These are phyloP conservation scores for Sphagnurus paluster DNA, from an alignment of 1,284 basidiomycete genomes.

Conservation along the genomic window DNA sequence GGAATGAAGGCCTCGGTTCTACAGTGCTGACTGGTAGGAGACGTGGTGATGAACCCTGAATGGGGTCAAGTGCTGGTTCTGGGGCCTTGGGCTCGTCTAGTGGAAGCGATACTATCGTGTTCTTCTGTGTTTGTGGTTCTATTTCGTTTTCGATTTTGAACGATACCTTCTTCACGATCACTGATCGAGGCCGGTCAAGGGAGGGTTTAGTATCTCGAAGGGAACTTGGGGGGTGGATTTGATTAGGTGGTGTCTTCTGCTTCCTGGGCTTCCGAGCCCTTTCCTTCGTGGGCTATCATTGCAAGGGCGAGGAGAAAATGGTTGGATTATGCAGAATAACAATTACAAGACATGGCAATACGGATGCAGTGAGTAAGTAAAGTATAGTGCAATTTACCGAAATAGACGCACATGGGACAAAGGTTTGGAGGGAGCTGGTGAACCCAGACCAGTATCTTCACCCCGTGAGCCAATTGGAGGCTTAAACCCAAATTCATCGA, in stretches of 20 bases:
- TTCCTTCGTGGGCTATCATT: conserved; percentile 64
- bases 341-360: conserved; percentile 30
- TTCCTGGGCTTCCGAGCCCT: conserved; percentile 52
- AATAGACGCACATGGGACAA: conserved; percentile 83
- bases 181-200: neutral
- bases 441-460: conserved; percentile 31
- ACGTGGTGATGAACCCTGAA: conserved; percentile 21
- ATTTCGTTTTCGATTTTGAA: neutral
- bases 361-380: conserved; percentile 35
- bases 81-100: neutral
- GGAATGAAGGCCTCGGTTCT: neutral
- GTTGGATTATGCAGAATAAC: conserved; percentile 24
- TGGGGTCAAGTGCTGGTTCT: conserved; percentile 9
- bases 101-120: neutral
- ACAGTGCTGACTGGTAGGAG: conserved; percentile 8
- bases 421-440: conserved; percentile 51
- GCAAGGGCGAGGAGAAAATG: conserved; percentile 22
- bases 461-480: conserved; percentile 19
- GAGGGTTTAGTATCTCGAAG: neutral
- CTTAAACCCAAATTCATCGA: conserved; percentile 64
- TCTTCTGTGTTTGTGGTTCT: neutral
- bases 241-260: conserved; percentile 22
- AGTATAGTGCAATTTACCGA: conserved; percentile 51
- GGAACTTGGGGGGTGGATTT: neutral
- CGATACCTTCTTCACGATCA: neutral